phyloP scores from a whole-genome alignment of 768 basidiomycete genomes.

The Infundibulicybe gibba region DNA sequence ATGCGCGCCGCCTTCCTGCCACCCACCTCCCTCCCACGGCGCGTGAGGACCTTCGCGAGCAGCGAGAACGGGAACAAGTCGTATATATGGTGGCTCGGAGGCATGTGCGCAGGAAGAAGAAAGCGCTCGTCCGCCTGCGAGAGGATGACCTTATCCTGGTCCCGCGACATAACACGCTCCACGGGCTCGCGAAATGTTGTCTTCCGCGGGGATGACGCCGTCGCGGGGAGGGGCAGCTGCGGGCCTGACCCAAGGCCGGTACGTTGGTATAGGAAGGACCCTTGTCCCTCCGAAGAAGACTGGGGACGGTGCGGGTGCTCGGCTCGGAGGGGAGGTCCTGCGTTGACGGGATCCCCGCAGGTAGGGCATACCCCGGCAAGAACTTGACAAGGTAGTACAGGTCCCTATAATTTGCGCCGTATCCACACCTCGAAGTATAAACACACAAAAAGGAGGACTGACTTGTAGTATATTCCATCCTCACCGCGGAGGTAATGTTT shows the following conservation, averaged over 20 bases:
- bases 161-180: neutral
- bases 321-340: conserved; percentile 18
- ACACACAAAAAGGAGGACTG: conserved; percentile 19
- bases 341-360: conserved; percentile 41
- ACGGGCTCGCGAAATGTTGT: conserved; percentile 5
- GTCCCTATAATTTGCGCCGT: conserved; percentile 31
- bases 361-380: conserved; percentile 61
- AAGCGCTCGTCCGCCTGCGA: conserved; percentile 38
- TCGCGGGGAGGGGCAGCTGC: conserved; percentile 18
- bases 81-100: conserved; percentile 57
- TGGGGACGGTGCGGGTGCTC: neutral
- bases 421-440: conserved; percentile 14
- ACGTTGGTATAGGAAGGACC: conserved; percentile 20
- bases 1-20: conserved; percentile 61
- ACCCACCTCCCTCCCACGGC: conserved; percentile 45
- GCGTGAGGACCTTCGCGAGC: conserved; percentile 41
- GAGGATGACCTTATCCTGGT: conserved; percentile 29
- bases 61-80: conserved; percentile 73
- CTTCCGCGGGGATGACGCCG: conserved; percentile 16
- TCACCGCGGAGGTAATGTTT: conserved; percentile 72
- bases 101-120: conserved; percentile 50
- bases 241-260: conserved; percentile 10
- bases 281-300: conserved; percentile 1
- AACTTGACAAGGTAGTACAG: conserved; percentile 70
- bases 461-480: conserved; percentile 37